Evolutionary conservation across 495 filamentous ascomycete genomes (phyloP).

Genomic region (Aspergillus egyptiacus): DNA sequence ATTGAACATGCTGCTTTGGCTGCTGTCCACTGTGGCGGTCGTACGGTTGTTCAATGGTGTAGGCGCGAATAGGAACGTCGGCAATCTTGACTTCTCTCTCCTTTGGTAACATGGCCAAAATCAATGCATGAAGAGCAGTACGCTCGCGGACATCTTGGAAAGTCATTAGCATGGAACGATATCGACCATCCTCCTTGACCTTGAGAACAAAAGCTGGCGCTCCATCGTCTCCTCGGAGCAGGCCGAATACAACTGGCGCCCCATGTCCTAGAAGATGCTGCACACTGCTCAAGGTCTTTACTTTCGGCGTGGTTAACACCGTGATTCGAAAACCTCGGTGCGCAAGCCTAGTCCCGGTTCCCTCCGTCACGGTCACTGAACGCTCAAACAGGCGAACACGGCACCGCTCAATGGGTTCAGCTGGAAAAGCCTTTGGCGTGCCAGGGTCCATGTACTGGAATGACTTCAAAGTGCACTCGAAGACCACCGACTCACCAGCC

Average conservation of each 20-base stretch:
- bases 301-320: slow-evolving; percentile 66
- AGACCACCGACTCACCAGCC: slow-evolving; percentile 58
- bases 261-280: slow-evolving; percentile 56
- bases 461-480: slow-evolving; percentile 56
- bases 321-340: slow-evolving; percentile 73
- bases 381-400: slow-evolving; percentile 68
- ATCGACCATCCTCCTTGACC: slow-evolving; percentile 57
- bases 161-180: slow-evolving; percentile 63
- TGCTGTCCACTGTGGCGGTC: slow-evolving; percentile 24
- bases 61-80: slow-evolving; percentile 54
- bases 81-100: slow-evolving; percentile 56
- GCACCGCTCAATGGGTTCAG: slow-evolving; percentile 63
- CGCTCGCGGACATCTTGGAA: slow-evolving; percentile 66
- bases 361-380: slow-evolving; percentile 52
- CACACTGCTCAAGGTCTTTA: slow-evolving; percentile 67
- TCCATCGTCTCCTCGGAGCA: slow-evolving; percentile 61
- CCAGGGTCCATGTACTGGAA: slow-evolving; percentile 73
- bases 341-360: slow-evolving; percentile 57
- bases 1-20: slow-evolving; percentile 33
- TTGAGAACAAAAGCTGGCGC: slow-evolving; percentile 62
- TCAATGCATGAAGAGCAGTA: slow-evolving; percentile 56
- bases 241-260: slow-evolving; percentile 64
- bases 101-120: slow-evolving; percentile 59
- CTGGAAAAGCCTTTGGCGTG: slow-evolving; percentile 61
- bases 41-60: slow-evolving; percentile 55